These are phyloP conservation scores for Claviceps paspali DNA, from an alignment of 2,329 filamentous ascomycete species.

Conservation along the genomic window DNA sequence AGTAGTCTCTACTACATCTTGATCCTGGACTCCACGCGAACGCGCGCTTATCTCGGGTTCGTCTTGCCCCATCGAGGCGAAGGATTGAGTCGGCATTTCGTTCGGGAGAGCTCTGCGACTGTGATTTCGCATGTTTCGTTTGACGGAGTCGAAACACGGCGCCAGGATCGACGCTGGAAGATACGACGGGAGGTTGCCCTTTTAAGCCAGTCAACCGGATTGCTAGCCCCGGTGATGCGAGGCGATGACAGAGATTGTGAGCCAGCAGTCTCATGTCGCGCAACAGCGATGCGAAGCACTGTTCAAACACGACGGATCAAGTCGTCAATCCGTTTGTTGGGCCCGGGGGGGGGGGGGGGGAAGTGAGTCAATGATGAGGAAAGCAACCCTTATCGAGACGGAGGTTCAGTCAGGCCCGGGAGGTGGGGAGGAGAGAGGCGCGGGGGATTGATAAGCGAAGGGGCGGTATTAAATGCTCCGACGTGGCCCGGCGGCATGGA, in stretches of 20 bases:
- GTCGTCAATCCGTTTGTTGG: no score
- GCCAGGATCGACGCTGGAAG: neutral
- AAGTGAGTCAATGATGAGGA: neutral
- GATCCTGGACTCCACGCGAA: neutral
- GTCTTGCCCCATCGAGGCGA: neutral
- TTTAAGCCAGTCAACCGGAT: neutral
- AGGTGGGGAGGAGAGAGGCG: neutral
- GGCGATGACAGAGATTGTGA: neutral
- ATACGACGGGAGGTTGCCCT: no score
- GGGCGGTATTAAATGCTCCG: neutral
- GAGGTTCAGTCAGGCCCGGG: no score
- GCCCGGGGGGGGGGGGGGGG: no score
- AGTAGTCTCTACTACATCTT: conserved; percentile 4
- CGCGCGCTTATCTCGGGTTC: neutral
- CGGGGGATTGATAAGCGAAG: conserved; percentile 3
- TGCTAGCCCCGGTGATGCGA: neutral
- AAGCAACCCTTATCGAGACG: no score
- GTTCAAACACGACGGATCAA: neutral
- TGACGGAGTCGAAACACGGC: neutral
- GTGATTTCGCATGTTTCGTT: neutral
- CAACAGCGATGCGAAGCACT: neutral
- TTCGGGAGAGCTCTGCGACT: neutral
- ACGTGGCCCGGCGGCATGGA: neutral
- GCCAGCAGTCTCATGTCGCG: conserved; percentile 1
- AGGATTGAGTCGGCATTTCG: neutral